Conservation (phyloP, 176 grass and related monocot species). For the Aegilops bicornis region DNA sequence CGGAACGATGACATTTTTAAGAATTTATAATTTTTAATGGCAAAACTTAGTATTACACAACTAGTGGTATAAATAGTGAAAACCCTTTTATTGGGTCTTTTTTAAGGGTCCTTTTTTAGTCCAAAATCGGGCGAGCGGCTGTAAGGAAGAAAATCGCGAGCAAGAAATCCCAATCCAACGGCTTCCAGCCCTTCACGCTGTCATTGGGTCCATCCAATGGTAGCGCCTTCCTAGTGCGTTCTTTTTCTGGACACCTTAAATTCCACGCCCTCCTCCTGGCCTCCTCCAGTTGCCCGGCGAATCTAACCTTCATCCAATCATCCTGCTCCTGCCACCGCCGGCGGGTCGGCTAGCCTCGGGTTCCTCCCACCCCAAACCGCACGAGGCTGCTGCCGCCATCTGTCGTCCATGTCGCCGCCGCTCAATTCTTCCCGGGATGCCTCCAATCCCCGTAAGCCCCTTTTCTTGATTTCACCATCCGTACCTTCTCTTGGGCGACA, state of each 20-base stretch:
- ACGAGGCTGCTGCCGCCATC: neutral
- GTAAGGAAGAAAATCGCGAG: neutral
- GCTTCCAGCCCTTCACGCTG: neutral
- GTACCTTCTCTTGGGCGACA: neutral
- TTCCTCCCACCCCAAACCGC: neutral
- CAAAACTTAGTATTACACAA: too few species aligned
- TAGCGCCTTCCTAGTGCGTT: neutral
- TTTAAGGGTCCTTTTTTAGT: too few species aligned
- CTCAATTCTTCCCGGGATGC: constrained; percentile 4
- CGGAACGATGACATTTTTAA: too few species aligned
- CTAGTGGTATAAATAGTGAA: too few species aligned
- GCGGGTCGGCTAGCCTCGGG: neutral
- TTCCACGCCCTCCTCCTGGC: neutral
- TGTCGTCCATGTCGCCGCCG: constrained; percentile 18
- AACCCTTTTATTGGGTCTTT: too few species aligned
- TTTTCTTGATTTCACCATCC: neutral
- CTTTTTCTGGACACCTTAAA: neutral
- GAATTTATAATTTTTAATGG: too few species aligned
- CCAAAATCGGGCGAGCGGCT: too few species aligned
- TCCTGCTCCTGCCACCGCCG: neutral
- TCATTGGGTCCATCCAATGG: neutral
- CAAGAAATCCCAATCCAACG: neutral
- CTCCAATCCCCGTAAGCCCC: constrained; percentile 12
- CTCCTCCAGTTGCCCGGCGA: constrained; percentile 1
- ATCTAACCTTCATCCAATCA: neutral